These are phyloP conservation scores for Beverwykella pulmonaria DNA, from an alignment of 495 filamentous ascomycete species.

Conservation along the genomic window DNA sequence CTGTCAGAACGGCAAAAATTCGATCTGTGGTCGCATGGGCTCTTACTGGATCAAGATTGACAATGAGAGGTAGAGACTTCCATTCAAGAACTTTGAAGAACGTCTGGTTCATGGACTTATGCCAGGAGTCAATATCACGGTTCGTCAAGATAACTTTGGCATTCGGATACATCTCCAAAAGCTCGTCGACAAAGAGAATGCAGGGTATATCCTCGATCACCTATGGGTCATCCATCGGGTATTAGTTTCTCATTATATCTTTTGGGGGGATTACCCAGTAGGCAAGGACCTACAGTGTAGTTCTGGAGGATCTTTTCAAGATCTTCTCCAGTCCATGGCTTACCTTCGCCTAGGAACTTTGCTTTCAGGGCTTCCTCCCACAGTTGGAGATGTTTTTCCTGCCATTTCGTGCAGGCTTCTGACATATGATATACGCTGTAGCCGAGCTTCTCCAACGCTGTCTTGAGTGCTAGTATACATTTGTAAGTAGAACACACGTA, in stretches of 20 bases:
- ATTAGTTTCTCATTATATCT: too few species aligned
- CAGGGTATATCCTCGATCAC: slow-evolving; percentile 25
- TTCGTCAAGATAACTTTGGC: slow-evolving; percentile 24
- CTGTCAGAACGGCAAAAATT: too few species aligned
- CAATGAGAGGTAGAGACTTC: slow-evolving; percentile 2
- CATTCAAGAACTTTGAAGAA: slow-evolving; percentile 11
- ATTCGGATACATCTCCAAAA: slow-evolving; percentile 3
- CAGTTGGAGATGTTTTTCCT: slow-evolving; percentile 1
- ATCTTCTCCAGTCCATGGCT: slow-evolving; percentile 10
- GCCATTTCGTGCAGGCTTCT: not conserved
- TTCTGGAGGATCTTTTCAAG: slow-evolving; percentile 25
- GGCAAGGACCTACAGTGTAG: slow-evolving; percentile 16
- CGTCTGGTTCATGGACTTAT: not conserved
- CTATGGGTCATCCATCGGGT: too few species aligned
- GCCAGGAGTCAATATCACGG: slow-evolving; percentile 24
- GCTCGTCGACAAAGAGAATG: slow-evolving; percentile 19
- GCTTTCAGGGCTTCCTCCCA: slow-evolving; percentile 14
- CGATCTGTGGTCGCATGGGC: too few species aligned
- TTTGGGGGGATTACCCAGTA: too few species aligned
- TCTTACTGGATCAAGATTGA: slow-evolving; percentile 9
- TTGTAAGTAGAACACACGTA: too few species aligned
- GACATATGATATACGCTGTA: slow-evolving; percentile 19
- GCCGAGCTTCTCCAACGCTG: slow-evolving; percentile 13
- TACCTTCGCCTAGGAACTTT: slow-evolving; percentile 10
- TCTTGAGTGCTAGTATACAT: slow-evolving; percentile 18